Evolutionary conservation across 257 asterid genomes (phyloP), one percentile per base, ranked within the genome.

Genomic region (Cinchona pubescens): DNA sequence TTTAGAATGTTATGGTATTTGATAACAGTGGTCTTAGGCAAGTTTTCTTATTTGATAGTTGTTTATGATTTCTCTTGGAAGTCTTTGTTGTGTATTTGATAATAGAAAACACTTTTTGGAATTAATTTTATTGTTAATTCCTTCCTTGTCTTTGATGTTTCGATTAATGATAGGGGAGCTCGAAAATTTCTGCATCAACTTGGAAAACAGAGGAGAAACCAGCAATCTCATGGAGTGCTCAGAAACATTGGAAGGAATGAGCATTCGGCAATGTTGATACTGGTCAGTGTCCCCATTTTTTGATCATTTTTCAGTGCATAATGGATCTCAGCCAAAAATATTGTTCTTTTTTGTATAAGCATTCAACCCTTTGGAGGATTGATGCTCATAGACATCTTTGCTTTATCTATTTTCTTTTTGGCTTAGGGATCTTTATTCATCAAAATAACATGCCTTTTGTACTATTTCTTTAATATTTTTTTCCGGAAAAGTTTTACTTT

Each of bases 251-350:
- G 67, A 72, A 90, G 83, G 76, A 85, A 83, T 60, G 84, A 82
- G 63, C 89, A 83, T n/a, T 60, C 86, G 25, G 85, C 92, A 49
- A 79, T 85, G 80, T 35, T 93, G 72, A 80, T 88, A 85, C 86
- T 93, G 82, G 98, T 91, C 75, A 79, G 96, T 83, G 83, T 60
- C 81, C 75, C 7, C 69, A 48, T 3, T 43, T 7, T 38, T 38
- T 76, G 46, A 29, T 1, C 27, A 27, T 30, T 51, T 49, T 49
- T n/a, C 23, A 0, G 12, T 25, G n/a, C n/a, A 13, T 32, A 21
- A 55, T 55, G 27, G 25, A 72, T 72, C 29, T 55, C 25, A 12
- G 58, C 4, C 2, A 56, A 29, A 49, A 10, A n/a, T 38, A 21
- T 61, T 46, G 71, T 46, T n/a, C 3, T 71, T 12, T 51, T 25